Evolutionary conservation across 2,329 filamentous ascomycete genomes (phyloP).

Genomic region (Dactylellina leptospora): DNA sequence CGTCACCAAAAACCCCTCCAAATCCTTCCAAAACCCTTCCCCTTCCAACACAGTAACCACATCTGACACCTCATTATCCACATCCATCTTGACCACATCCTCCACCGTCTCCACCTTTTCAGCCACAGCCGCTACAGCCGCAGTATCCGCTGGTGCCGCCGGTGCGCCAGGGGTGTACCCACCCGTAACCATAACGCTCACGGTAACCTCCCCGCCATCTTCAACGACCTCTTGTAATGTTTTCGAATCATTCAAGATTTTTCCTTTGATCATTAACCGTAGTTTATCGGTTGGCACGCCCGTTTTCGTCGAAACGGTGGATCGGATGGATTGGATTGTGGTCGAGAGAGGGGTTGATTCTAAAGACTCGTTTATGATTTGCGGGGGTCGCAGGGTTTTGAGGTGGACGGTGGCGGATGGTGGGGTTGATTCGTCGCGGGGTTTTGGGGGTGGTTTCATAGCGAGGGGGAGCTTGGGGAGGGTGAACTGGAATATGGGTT

Average conservation of each 20-base stretch:
- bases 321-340: slow-evolving; percentile 81
- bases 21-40: slow-evolving; percentile 84
- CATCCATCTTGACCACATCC: slow-evolving; percentile 67
- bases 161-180: slow-evolving; percentile 63
- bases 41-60: slow-evolving; percentile 67
- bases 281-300: slow-evolving; percentile 78
- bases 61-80: slow-evolving; percentile 57
- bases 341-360: slow-evolving; percentile 71
- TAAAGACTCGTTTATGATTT: slow-evolving; percentile 71
- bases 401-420: slow-evolving; percentile 67
- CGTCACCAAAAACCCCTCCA: slow-evolving; percentile 81
- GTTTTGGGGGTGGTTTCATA: slow-evolving; percentile 64
- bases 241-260: slow-evolving; percentile 81
- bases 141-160: slow-evolving; percentile 61
- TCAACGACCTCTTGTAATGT: slow-evolving; percentile 76
- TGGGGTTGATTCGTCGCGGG: slow-evolving; percentile 60
- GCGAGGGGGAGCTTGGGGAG: slow-evolving; percentile 73
- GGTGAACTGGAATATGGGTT: slow-evolving; percentile 67
- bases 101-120: slow-evolving; percentile 62
- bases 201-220: slow-evolving; percentile 62
- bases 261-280: slow-evolving; percentile 85
- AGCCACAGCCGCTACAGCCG: slow-evolving; percentile 62
- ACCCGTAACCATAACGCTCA: slow-evolving; percentile 89
- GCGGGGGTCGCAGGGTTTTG: slow-evolving; percentile 80
- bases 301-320: slow-evolving; percentile 71